Evolutionary conservation across 768 basidiomycete genomes (phyloP).

Genomic region (Bullera alba): DNA sequence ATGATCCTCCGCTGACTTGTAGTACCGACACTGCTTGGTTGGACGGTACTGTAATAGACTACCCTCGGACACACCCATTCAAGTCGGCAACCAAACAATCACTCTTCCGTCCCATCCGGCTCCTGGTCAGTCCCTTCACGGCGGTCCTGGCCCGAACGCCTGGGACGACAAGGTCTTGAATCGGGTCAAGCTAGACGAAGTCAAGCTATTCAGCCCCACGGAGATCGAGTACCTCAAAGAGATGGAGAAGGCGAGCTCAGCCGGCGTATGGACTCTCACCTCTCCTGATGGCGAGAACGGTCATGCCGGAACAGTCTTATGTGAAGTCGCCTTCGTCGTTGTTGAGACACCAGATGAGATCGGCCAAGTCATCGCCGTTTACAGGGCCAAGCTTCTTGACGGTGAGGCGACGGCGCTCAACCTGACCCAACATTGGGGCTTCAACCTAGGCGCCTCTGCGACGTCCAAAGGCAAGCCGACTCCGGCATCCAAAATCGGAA

Average conservation of each 20-base stretch:
- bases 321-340: constrained; percentile 8
- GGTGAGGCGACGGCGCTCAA: constrained; percentile 9
- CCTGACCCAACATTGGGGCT: constrained; percentile 19
- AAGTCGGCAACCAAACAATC: neutral
- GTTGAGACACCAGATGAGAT: neutral
- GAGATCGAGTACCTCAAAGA: constrained; percentile 4
- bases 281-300: constrained; percentile 12
- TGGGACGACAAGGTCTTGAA: constrained; percentile 12
- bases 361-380: constrained; percentile 8
- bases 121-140: constrained; percentile 8
- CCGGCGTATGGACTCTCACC: constrained; percentile 13
- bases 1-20: neutral
- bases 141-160: constrained; percentile 4
- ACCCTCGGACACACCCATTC: constrained; percentile 1
- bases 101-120: constrained; percentile 3
- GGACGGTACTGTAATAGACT: constrained; percentile 19
- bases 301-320: constrained; percentile 8
- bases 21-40: constrained; percentile 15
- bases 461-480: constrained; percentile 5
- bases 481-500: neutral
- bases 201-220: neutral
- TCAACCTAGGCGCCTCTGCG: constrained; percentile 11
- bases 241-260: constrained; percentile 1
- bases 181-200: neutral
- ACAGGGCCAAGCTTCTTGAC: constrained; percentile 13